Conservation (phyloP, 495 filamentous ascomycete species). For the Zalerion maritima region DNA sequence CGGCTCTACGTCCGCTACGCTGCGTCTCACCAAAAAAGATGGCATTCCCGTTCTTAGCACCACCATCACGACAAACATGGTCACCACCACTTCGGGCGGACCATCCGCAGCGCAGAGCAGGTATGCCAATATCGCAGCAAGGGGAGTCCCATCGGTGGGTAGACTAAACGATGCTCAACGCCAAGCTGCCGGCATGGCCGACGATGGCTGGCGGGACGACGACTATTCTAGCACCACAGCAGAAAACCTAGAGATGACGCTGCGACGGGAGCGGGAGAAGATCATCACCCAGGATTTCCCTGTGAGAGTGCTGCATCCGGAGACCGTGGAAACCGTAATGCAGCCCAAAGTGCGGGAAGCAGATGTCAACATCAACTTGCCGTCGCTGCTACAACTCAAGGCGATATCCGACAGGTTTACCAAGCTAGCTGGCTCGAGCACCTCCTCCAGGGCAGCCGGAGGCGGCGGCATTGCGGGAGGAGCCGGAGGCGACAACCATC, state of each 20-base stretch:
- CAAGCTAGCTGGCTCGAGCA: slow-evolving; percentile 41
- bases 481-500: slow-evolving; percentile 20
- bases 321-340: slow-evolving; percentile 68
- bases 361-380: slow-evolving; percentile 85
- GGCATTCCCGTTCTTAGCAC: slow-evolving; percentile 69
- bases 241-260: slow-evolving; percentile 33
- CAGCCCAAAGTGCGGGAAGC: slow-evolving; percentile 84
- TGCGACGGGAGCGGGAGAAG: slow-evolving; percentile 56
- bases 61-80: slow-evolving; percentile 63
- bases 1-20: slow-evolving; percentile 56
- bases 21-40: slow-evolving; percentile 87
- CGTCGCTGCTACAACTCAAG: slow-evolving; percentile 69
- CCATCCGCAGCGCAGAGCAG: slow-evolving; percentile 13
- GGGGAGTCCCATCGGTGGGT: slow-evolving; percentile 13
- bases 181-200: slow-evolving; percentile 8
- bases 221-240: slow-evolving; percentile 24
- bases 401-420: slow-evolving; percentile 89
- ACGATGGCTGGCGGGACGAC: slow-evolving; percentile 11
- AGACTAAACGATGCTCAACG: slow-evolving; percentile 5
- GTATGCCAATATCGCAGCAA: slow-evolving; percentile 13
- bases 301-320: slow-evolving; percentile 70
- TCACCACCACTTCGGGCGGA: slow-evolving; percentile 22
- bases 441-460: slow-evolving; percentile 7
- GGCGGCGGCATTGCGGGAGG: slow-evolving; percentile 12
- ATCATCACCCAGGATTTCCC: slow-evolving; percentile 92